Conservation (phyloP, 768 basidiomycete species). For the Lepiota venenata region DNA sequence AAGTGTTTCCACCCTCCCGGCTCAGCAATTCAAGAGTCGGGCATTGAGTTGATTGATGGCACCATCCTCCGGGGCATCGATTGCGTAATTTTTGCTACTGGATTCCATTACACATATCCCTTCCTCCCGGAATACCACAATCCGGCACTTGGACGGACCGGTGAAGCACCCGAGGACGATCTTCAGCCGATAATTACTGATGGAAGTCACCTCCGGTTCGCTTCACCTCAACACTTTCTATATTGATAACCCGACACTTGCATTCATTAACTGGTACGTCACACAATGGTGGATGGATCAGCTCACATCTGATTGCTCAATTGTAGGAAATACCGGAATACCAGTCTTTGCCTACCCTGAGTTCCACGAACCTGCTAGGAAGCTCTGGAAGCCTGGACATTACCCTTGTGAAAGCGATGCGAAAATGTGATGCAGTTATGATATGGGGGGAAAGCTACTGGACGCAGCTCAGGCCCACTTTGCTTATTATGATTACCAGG, state of each 20-base stretch:
- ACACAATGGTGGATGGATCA: neutral
- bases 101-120: constrained; percentile 41
- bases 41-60: constrained; percentile 35
- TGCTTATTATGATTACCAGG: no score
- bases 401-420: no score
- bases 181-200: constrained; percentile 35
- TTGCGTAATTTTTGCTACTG: constrained; percentile 35
- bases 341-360: constrained; percentile 36
- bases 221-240: constrained; percentile 38
- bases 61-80: constrained; percentile 33
- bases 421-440: no score
- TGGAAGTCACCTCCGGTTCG: constrained; percentile 35
- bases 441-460: no score
- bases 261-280: constrained; percentile 33
- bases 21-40: constrained; percentile 19
- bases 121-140: constrained; percentile 40
- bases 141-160: constrained; percentile 19
- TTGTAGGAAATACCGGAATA: constrained; percentile 34
- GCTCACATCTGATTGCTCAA: neutral
- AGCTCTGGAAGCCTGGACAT: no score
- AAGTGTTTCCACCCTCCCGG: constrained; percentile 27
- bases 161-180: constrained; percentile 18
- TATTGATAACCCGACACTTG: constrained; percentile 42
- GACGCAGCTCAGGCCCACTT: no score
- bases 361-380: no score